These are phyloP conservation scores for Saccharomycopsis fodiens DNA, from an alignment of 805 yeast species.

Conservation along the genomic window DNA sequence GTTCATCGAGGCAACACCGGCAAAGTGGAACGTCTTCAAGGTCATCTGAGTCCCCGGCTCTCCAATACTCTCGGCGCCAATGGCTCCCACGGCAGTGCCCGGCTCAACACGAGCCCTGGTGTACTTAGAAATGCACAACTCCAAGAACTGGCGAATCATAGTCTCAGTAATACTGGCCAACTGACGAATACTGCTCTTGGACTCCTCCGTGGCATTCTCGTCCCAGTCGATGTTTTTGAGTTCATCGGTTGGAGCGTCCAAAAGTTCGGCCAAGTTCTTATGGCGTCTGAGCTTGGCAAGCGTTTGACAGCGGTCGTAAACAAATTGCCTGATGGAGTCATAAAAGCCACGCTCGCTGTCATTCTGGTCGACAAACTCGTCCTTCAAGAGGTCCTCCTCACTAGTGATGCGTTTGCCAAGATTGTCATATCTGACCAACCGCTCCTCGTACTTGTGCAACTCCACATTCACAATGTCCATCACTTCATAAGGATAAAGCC, in stretches of 20 bases:
- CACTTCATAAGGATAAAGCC: constrained; percentile 67
- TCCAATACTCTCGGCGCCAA: constrained; percentile 98
- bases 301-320: constrained; percentile 45
- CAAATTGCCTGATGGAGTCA: constrained; percentile 60
- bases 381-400: constrained; percentile 36
- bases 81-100: constrained; percentile 98
- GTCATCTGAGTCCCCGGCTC: constrained; percentile 99
- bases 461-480: constrained; percentile 44
- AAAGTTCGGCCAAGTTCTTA: constrained; percentile 40
- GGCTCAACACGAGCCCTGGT: constrained; percentile 92
- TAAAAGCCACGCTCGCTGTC: constrained; percentile 88
- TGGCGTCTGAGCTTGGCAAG: constrained; percentile 51
- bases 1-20: constrained; percentile 99
- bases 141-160: constrained; percentile 58
- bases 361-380: constrained; percentile 68
- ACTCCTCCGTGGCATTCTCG: constrained; percentile 22
- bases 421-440: constrained; percentile 63
- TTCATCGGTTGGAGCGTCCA: constrained; percentile 38
- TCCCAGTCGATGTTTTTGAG: constrained; percentile 29
- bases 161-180: constrained; percentile 55
- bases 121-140: constrained; percentile 74
- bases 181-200: constrained; percentile 46
- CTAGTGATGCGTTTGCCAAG: constrained; percentile 45
- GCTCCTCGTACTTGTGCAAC: constrained; percentile 53
- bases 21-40: constrained; percentile 92